phyloP scores from a whole-genome alignment of 257 asterid species.

The Apocynum venetum region DNA sequence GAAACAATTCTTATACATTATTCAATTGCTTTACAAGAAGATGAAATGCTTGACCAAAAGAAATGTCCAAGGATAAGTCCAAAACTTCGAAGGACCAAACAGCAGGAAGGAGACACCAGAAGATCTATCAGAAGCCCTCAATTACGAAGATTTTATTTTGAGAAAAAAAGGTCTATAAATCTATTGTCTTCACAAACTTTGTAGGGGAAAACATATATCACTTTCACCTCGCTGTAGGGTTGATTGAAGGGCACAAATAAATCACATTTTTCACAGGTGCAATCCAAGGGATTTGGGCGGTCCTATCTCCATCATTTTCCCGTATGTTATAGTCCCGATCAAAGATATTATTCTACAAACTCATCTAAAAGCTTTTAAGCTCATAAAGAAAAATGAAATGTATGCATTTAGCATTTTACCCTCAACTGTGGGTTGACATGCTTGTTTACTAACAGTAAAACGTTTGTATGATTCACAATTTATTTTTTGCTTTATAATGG shows the following conservation, averaged over 20 bases:
- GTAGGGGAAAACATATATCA: neutral
- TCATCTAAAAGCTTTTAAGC: conserved; percentile 3
- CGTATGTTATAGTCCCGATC: neutral
- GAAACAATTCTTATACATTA: neutral
- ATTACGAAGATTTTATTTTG: neutral
- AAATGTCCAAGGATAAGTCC: neutral
- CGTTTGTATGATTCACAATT: neutral
- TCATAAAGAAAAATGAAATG: neutral
- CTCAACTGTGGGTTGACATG: neutral
- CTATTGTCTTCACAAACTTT: neutral
- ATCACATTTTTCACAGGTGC: neutral
- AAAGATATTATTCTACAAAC: neutral
- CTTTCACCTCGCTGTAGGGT: neutral
- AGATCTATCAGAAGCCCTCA: neutral
- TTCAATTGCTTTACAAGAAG: neutral
- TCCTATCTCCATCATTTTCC: neutral
- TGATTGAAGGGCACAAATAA: neutral
- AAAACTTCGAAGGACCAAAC: neutral
- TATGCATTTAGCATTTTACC: no score
- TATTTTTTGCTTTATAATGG: neutral
- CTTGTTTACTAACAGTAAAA: neutral
- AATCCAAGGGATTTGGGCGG: neutral
- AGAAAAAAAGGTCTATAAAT: neutral
- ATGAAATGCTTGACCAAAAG: neutral
- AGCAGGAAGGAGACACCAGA: neutral